A percentile compares a stretch with the other conserved stretches of the same genome.
Conservation (phyloP, 352 stramenopile genomes). For the Phytopythium sindhum region DNA sequence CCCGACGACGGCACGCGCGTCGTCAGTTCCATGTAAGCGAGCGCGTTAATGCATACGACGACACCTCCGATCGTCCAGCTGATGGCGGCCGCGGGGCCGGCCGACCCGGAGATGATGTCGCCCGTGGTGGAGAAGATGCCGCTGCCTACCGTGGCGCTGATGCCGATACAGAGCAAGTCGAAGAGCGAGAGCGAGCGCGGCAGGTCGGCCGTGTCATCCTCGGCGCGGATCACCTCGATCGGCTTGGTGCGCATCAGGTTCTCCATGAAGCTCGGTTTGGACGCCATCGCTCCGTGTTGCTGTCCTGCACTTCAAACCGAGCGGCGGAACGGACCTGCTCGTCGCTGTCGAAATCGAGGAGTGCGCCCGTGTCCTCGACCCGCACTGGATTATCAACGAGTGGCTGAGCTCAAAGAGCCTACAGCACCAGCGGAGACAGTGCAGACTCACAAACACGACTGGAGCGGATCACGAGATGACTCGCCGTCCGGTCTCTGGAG, state of each 20-base stretch:
- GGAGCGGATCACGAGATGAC: too few species aligned
- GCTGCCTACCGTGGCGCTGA: conserved; percentile 69
- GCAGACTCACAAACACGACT: too few species aligned
- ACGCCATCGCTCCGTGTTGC: too few species aligned
- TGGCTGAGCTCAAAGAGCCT: too few species aligned
- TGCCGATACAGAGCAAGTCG: conserved; percentile 78
- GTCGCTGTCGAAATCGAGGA: too few species aligned
- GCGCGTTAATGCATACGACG: conserved; percentile 73
- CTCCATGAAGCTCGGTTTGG: conserved; percentile 12
- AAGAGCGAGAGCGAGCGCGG: conserved; percentile 51
- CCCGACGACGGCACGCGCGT: conserved; percentile 75
- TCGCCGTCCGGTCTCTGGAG: too few species aligned
- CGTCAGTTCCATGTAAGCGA: conserved; percentile 84
- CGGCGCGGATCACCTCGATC: conserved; percentile 43
- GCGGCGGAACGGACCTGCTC: too few species aligned
- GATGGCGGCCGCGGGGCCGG: conserved; percentile 77
- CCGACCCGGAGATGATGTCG: conserved; percentile 65
- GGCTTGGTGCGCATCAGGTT: conserved; percentile 42
- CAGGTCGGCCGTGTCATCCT: conserved; percentile 43
- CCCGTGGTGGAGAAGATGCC: conserved; percentile 45
- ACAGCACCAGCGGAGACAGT: too few species aligned
- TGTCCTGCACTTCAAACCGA: too few species aligned
- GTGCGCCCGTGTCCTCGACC: too few species aligned
- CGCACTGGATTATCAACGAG: too few species aligned
- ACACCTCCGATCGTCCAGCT: conserved; percentile 81